These are phyloP conservation scores for Tinospora cordifolia DNA, from an alignment of 164 flowering plant species.

Conservation along the genomic window DNA sequence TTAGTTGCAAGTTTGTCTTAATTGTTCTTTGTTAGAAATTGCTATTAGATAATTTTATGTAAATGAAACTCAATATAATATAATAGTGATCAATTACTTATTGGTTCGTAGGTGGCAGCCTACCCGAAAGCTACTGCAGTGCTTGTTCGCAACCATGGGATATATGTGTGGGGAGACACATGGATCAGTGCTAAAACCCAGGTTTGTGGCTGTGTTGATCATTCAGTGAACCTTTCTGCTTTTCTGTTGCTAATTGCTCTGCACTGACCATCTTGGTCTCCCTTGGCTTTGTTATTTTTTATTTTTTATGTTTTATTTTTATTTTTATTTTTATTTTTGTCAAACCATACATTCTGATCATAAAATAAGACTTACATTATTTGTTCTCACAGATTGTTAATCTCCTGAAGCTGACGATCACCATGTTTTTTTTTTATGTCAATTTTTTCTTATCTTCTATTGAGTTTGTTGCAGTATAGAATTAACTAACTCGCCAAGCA, in stretches of 20 bases:
- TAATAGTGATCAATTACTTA: not conserved
- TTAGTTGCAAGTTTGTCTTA: not conserved
- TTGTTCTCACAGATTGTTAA: too few species aligned
- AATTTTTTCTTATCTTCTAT: too few species aligned
- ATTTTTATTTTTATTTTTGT: not conserved
- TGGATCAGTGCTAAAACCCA: conserved; percentile 99
- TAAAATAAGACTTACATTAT: too few species aligned
- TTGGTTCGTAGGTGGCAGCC: conserved; percentile 64
- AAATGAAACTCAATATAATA: not conserved
- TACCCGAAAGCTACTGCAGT: conserved; percentile 98
- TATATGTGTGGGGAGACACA: conserved; percentile 95
- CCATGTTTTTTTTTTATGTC: too few species aligned
- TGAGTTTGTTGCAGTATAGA: too few species aligned
- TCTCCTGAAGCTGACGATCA: too few species aligned
- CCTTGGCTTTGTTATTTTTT: too few species aligned
- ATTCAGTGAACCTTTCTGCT: not conserved
- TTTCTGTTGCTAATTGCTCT: not conserved
- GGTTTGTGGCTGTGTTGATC: conserved; percentile 40
- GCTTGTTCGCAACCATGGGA: conserved; percentile 96
- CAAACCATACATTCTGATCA: too few species aligned
- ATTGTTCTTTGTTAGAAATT: not conserved
- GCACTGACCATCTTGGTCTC: not conserved
- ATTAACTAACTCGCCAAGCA: too few species aligned
- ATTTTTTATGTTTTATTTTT: too few species aligned
- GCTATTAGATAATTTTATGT: not conserved